Base-by-base conservation (phyloP, 129 eudicot species). In the Flaveria ramosissima region DNA sequence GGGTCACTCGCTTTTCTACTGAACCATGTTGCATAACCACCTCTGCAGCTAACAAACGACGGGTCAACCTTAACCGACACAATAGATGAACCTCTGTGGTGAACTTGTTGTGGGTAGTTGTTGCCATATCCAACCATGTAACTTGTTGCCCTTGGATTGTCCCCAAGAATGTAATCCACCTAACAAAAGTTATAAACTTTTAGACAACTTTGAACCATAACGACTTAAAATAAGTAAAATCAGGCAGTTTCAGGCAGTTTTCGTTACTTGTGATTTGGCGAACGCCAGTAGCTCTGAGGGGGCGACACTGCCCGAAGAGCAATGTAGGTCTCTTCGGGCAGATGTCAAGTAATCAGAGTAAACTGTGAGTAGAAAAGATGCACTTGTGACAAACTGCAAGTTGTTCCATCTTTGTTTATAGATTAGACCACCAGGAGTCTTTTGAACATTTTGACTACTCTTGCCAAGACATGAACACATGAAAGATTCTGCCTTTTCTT, bases 81-180 rank as follows among this genome's bases (percentile, higher is more conserved):
- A 64, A 93, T 87, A 5, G 98, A 93, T 27, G 98, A 85, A 24
- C 86, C 98, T 72, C 98, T 88, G 53, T 93, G 98, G 85, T 93
- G 98, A 70, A 90, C 96, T 73, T 87, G 92, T 74, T 69, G 76
- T 3, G 98, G 98, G 80, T 80, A 93, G 75, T 88, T 93, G 84
- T 74, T 91, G 17, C 98, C 97, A 39, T 93, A 90, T 16, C 98
- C 98, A 46, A 93, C 97, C 96, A 93, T 90, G 85, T 93, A 93
- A 79, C 98, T 93, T 45, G 96, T 93, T 30, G 91, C 89, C 80
- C 96, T 88, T 39, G 98, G 98, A 83, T 93, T 93, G 80, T 90
- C 95, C 15, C 98, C 98, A n/a, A 93, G 92, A 30, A 93, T 88
- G 86, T 93, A 93, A 72, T 93, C 98, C 71, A 93, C 92, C 97